Conservation (phyloP, 768 basidiomycete species). For the Crepidotus variabilis region DNA sequence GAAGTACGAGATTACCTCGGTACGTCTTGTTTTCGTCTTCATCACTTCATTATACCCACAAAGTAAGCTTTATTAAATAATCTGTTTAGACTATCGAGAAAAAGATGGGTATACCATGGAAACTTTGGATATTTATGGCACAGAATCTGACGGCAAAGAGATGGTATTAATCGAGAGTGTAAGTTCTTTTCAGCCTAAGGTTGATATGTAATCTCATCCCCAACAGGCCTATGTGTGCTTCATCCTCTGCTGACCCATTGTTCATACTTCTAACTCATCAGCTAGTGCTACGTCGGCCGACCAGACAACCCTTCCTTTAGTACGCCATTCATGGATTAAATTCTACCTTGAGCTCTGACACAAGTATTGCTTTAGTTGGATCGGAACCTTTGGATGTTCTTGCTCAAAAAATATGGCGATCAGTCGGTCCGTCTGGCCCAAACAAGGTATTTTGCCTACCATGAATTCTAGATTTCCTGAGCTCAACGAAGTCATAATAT, state of each 20-base stretch:
- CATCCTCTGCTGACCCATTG: neutral
- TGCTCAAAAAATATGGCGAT: constrained; percentile 65
- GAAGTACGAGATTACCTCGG: constrained; percentile 86
- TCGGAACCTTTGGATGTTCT: constrained; percentile 73
- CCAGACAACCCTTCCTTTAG: constrained; percentile 88
- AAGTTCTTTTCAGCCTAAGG: constrained; percentile 11
- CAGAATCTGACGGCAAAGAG: constrained; percentile 49
- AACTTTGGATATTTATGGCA: constrained; percentile 65
- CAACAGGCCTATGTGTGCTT: constrained; percentile 47
- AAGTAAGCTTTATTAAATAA: constrained; percentile 7
- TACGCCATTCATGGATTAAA: constrained; percentile 27
- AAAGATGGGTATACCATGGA: constrained; percentile 94
- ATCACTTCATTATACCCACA: neutral
- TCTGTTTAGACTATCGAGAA: constrained; percentile 69
- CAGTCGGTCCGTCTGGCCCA: constrained; percentile 81
- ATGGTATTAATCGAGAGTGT: constrained; percentile 55
- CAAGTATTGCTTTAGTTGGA: constrained; percentile 51
- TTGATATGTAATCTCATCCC: neutral
- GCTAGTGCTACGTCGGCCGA: constrained; percentile 81
- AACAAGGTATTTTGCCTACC: constrained; percentile 62
- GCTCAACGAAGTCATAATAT: neutral
- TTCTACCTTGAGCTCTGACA: neutral
- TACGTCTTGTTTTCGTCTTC: constrained; percentile 26
- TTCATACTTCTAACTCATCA: neutral
- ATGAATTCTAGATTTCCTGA: neutral